Evolutionary conservation across 495 filamentous ascomycete genomes (phyloP), one percentile per base, ranked within the genome.

Genomic region (Xylaria acuta): DNA sequence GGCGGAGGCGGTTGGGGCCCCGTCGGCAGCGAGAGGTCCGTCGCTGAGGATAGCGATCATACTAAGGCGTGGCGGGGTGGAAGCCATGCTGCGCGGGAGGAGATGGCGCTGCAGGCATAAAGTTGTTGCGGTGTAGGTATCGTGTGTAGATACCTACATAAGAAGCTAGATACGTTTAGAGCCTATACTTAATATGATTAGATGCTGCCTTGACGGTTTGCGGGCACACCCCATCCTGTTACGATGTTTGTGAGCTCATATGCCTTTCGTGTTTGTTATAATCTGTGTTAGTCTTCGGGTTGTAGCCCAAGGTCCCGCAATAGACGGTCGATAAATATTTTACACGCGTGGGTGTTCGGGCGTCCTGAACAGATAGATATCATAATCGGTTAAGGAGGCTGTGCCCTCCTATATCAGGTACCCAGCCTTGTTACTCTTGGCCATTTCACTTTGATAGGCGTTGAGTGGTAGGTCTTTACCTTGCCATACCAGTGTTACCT

Each of bases 1-100:
- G 92, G 92, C 47, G 92, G 92, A 25, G 92, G 92, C 51, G 92
- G 90, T 1, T 94, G 92, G 91, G 92, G 92, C 5, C 83, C 81
- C 63, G 83, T 84, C 9, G 89, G 88, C 1, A 84, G 88, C 72
- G 84, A 84, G 75, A 90, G 81, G 79, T 80, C 80, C 20, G 43
- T 79, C 27, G 78, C 71, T 72, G 67, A 75, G 32, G 79, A 80
- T 69, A 70, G 70, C 73, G 90, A 92, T 81, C 88, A 88, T 49
- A 90, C 81, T 72, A 78, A 84, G 77, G 77, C 80, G 20, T 92
- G 90, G 90, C 85, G 82, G 75, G 88, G 87, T 62, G 90, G 90
- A 34, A 88, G 86, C 74, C 80, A 89, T 76, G 85, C 85, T 1
- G 85, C 80, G 72, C 84, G 90, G 78, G 82, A 87, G 78, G 85